A percentile compares a stretch with the other conserved stretches of the same genome.
Evolutionary conservation across 305 asterid species (phyloP).

Genomic region (Rubia peregrina): DNA sequence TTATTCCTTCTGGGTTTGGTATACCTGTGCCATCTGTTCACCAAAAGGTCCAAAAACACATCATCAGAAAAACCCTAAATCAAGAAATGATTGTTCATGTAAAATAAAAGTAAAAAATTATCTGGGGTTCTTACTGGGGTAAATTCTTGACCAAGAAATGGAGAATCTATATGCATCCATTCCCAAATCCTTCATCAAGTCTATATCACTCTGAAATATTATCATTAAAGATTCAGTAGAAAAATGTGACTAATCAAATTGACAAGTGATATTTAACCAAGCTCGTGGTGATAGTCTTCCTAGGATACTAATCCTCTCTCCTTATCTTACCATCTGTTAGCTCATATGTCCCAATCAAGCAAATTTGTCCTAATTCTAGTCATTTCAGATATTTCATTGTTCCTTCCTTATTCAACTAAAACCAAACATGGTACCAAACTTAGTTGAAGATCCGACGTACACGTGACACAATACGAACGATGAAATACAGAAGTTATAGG

Average conservation of each 20-base stretch:
- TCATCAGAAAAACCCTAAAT: background rate
- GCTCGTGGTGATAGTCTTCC: conserved; percentile 14
- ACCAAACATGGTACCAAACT: background rate
- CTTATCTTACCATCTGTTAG: conserved; percentile 12
- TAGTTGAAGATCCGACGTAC: no score
- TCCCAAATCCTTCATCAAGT: conserved; percentile 72
- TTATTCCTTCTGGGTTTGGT: conserved; percentile 67
- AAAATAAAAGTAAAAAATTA: background rate
- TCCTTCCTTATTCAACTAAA: no score
- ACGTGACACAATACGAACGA: no score
- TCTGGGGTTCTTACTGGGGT: conserved; percentile 46
- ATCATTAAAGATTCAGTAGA: conserved; percentile 17
- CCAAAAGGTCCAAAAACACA: background rate
- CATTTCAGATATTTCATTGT: background rate
- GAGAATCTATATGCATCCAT: conserved; percentile 91
- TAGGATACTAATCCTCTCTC: conserved; percentile 16
- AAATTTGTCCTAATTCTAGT: background rate
- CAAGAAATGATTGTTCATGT: background rate
- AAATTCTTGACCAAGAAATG: conserved; percentile 84
- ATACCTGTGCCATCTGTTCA: conserved; percentile 66
- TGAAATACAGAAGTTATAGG: no score
- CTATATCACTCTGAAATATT: conserved; percentile 57
- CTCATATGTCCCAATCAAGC: background rate
- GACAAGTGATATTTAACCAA: conserved; percentile 6
- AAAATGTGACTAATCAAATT: conserved; percentile 13